These are phyloP conservation scores for Antrodiella citrinella DNA, from an alignment of 768 basidiomycete genomes.

Conservation along the genomic window DNA sequence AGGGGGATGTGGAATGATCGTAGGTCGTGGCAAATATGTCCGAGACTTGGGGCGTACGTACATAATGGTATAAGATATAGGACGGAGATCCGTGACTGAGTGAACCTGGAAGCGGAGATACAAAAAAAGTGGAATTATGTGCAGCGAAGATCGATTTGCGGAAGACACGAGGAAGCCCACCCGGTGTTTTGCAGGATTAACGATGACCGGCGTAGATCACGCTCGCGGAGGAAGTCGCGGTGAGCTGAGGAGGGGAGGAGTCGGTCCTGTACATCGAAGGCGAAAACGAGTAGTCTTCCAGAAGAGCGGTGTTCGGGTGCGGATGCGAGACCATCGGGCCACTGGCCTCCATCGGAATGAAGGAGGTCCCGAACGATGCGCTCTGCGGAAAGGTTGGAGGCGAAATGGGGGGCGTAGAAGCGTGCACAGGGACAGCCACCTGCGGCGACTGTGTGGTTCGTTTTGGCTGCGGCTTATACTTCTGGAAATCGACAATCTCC, in stretches of 20 bases:
- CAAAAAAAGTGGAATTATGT: too few species aligned
- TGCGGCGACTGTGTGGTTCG: constrained; percentile 18
- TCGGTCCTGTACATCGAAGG: neutral
- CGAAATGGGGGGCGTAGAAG: constrained; percentile 3
- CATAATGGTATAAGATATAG: neutral
- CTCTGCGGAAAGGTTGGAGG: neutral
- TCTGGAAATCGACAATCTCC: constrained; percentile 47
- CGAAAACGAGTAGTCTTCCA: neutral
- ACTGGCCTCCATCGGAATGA: neutral
- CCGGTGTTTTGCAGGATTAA: neutral
- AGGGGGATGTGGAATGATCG: neutral
- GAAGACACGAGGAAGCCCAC: too few species aligned
- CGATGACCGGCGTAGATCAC: neutral
- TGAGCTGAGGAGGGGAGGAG: neutral
- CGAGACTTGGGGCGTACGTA: neutral
- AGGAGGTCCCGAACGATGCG: constrained; percentile 6
- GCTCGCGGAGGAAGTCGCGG: neutral
- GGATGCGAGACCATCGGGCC: neutral
- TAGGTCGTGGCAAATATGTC: neutral
- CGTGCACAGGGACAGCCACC: constrained; percentile 11
- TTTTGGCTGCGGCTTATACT: constrained; percentile 26
- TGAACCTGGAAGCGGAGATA: too few species aligned
- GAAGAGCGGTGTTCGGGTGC: neutral
- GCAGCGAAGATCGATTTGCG: too few species aligned
- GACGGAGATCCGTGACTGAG: too few species aligned